A percentile compares a stretch with the other conserved stretches of the same genome.
Conservation (phyloP, 768 basidiomycete species). For the Auricularia heimuer region DNA sequence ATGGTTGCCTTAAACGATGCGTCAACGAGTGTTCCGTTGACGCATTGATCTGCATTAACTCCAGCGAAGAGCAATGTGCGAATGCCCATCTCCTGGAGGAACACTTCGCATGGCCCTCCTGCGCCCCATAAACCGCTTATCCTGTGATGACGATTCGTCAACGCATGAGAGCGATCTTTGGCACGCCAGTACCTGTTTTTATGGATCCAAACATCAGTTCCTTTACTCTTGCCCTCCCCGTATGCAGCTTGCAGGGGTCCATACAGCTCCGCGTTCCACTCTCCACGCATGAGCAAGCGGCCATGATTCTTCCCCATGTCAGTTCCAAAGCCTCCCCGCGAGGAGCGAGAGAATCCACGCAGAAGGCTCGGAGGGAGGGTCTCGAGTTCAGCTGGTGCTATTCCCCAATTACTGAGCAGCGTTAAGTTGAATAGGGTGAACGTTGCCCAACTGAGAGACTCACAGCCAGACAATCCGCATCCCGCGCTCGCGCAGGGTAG, state of each 20-base stretch:
- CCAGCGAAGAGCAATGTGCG: constrained; percentile 53
- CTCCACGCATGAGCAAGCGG: constrained; percentile 46
- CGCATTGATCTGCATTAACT: constrained; percentile 58
- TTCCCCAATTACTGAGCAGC: constrained; percentile 51
- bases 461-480: constrained; percentile 60
- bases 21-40: constrained; percentile 52
- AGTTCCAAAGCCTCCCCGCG: constrained; percentile 31
- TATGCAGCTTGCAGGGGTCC: constrained; percentile 51
- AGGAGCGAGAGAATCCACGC: constrained; percentile 42
- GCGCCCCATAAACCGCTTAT: constrained; percentile 62
- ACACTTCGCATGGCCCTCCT: constrained; percentile 52
- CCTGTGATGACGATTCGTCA: constrained; percentile 20
- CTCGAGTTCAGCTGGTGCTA: constrained; percentile 52
- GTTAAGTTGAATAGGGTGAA: not conserved
- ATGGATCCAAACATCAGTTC: constrained; percentile 63
- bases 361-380: constrained; percentile 52
- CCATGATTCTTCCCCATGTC: constrained; percentile 46
- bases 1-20: constrained; percentile 37
- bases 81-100: constrained; percentile 52
- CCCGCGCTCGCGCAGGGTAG: constrained; percentile 37
- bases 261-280: constrained; percentile 50
- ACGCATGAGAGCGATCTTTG: not conserved
- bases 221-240: constrained; percentile 37
- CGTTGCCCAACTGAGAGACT: not conserved
- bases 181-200: constrained; percentile 45